These are phyloP conservation scores for Rhynchospora tenuis DNA, from an alignment of 176 grass and related monocot species.

Conservation along the genomic window DNA sequence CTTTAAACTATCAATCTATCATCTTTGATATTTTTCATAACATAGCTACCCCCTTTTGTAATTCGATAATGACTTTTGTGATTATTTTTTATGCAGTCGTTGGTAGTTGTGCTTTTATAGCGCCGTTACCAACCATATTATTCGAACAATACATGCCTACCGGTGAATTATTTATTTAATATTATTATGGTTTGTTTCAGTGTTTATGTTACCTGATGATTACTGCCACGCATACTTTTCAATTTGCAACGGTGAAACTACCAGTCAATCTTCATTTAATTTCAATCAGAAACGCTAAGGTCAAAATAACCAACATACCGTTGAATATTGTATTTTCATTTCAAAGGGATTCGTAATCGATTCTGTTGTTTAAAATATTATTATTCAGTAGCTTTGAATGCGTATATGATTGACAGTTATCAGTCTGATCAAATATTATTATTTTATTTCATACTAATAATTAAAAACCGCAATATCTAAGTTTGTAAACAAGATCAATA, in stretches of 20 bases:
- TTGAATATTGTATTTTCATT: background rate
- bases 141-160: background rate
- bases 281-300: background rate
- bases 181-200: background rate
- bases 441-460: background rate
- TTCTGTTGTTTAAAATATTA: no score
- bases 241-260: no score
- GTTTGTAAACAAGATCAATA: background rate
- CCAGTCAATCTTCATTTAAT: background rate
- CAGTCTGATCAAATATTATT: background rate
- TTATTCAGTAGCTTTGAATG: no score
- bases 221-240: no score
- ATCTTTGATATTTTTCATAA: background rate
- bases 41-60: background rate
- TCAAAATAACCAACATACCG: background rate
- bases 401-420: no score
- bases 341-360: background rate
- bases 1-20: no score
- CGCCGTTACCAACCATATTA: slow-evolving; percentile 1
- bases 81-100: background rate
- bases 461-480: background rate
- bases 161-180: background rate
- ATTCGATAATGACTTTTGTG: background rate
- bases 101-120: background rate
- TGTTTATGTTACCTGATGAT: no score